Base-by-base conservation (phyloP, 495 filamentous ascomycete genomes). In the Neurospora sp. region DNA sequence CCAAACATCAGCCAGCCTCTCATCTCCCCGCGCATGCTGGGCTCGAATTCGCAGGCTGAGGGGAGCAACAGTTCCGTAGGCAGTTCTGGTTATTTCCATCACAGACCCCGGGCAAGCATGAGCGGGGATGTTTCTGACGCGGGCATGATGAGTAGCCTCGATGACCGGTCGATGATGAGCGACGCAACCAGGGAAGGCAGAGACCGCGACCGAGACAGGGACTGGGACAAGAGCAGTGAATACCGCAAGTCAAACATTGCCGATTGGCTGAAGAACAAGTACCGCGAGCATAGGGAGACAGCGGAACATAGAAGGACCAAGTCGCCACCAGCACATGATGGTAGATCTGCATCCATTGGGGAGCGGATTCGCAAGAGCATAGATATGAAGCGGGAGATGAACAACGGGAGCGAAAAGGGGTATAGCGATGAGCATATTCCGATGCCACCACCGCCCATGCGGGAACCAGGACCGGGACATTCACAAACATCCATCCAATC, bases 241-340 rank as follows among this genome's bases (percentile, higher is more conserved):
- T 84, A 86, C 41, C 85, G 86, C 74, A 92, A 89, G 74, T 61
- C 53, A 18, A 91, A 92, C n/a, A 86, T 93, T 6, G 86, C 96
- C 69, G 90, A 89, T 18, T 97, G 94, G 88, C 88, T 97, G 75
- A 92, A 92, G 78, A 91, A 89, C 74, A 97, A 96, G 82, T 89
- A 96, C 48, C 87, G 91, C 20, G 92, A 94, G 75, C 88, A 89
- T 37, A 93, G 90, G 73, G 91, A 93, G 74, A 89, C 87, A 10
- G 86, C 81, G 2, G 89, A 90, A 78, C 90, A 92, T 69, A 76
- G 82, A 74, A 79, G 82, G 68, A 82, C 78, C 73, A 87, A 84
- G 73, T 85, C 83, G 22, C 85, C 84, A 18, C 83, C 84, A 7
- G 53, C 53, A 61, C 53, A 61, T 35, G 53, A 61, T 18, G 53